Evolutionary conservation across 176 grass and related monocot genomes (phyloP), one percentile per base, ranked within the genome.

Genomic region (Carex myosuroides): DNA sequence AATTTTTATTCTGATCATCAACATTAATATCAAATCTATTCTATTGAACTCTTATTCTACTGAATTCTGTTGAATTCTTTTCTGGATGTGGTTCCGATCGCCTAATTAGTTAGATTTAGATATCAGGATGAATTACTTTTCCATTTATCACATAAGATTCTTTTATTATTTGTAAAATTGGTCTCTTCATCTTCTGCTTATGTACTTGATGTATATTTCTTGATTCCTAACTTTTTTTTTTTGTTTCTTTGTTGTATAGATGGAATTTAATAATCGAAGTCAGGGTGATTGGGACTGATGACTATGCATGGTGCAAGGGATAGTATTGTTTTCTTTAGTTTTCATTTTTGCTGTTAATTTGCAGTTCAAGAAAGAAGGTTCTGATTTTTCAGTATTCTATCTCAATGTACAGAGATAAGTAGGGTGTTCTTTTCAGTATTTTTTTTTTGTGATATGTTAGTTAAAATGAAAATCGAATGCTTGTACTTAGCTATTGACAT

Each of bases 181-280:
- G 42, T 73, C 32, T 24, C 21, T 56, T 56, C 26, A 16, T 37
- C 48, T 54, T 76, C 12, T 53, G 24, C 24, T 56, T 77, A 2
- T 55, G 8, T 54, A 14, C 10, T 12, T 14, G 13, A 67, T 48
- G 21, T 54, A 39, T 50, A 14, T 4, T 61, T 80, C 60, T 56
- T 5, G 3, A 69, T 24, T 83, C 70, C 87, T 68, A 88, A 57
- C 17, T 63, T 8, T 62, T 90, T 42, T 42, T 48, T 64, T 48
- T 64, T 85, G n/a, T 68, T 60, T 59, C 44, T 84, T 1, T 86
- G 18, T 82, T 70, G 41, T 76, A 55, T 91, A 97, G 94, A 35
- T 90, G 70, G 91, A 93, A 85, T 97, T 91, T 86, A 54, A 87
- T 85, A 50, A 82, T 73, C 57, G 20, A 73, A 81, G 80, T 35